Percentiles rank a stretch among this genome's conserved stretches.
phyloP scores from a whole-genome alignment of 1,284 basidiomycete species.

The Cutaneotrichosporon cutaneum region DNA sequence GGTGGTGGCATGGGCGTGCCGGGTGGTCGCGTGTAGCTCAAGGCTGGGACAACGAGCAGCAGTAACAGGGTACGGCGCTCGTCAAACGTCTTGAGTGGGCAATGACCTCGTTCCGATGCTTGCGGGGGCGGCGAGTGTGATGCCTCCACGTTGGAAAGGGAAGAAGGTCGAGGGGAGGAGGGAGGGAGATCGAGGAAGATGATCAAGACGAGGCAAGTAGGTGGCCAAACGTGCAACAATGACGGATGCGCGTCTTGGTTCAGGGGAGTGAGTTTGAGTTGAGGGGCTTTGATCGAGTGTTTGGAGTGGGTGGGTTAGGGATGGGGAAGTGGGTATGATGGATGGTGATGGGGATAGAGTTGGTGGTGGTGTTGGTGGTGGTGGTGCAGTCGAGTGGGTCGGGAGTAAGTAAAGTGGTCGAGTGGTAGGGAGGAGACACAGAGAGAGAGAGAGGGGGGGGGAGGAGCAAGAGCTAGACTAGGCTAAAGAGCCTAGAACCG shows the following conservation, averaged over 20 bases:
- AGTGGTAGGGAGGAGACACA: not conserved
- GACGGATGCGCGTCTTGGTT: not conserved
- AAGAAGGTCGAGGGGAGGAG: not conserved
- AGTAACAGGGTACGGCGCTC: conserved; percentile 8
- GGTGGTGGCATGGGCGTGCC: conserved; percentile 29
- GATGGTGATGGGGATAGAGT: not conserved
- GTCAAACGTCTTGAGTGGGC: not conserved
- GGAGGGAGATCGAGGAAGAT: not conserved
- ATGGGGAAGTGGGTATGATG: not conserved
- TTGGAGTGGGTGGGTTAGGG: not conserved
- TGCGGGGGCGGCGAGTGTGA: not conserved
- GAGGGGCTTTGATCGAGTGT: not conserved
- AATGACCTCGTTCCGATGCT: not conserved
- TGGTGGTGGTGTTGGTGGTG: not conserved
- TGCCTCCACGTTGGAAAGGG: not conserved
- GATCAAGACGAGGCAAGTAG: not conserved
- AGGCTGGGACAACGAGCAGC: conserved; percentile 4
- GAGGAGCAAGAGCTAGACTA: too few species aligned
- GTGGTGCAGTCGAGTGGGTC: not conserved
- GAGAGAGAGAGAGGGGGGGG: not conserved
- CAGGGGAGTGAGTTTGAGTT: not conserved
- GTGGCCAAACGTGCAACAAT: conserved; percentile 1
- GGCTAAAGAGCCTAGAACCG: too few species aligned
- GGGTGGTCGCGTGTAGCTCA: conserved; percentile 5
- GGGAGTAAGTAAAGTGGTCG: too few species aligned